phyloP scores from a whole-genome alignment of 2,329 filamentous ascomycete genomes.

The Hypoxylon sp. region DNA sequence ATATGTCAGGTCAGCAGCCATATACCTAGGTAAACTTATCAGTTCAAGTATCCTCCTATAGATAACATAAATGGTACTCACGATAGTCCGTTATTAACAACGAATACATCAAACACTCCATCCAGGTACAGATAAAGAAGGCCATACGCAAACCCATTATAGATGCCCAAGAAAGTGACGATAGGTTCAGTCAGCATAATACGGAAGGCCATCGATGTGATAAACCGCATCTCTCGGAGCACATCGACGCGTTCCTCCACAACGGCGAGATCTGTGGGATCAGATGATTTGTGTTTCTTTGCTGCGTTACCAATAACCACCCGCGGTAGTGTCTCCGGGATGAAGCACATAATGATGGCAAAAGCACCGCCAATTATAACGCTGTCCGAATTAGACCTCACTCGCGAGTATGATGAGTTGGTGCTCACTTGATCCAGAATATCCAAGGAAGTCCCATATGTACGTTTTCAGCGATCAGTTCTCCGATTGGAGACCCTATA shows the following conservation, averaged over 20 bases:
- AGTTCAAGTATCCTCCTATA: slow-evolving; percentile 3
- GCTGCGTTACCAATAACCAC: slow-evolving; percentile 57
- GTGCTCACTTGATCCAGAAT: slow-evolving; percentile 58
- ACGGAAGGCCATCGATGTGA: slow-evolving; percentile 60
- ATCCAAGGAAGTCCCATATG: slow-evolving; percentile 59
- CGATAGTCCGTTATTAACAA: slow-evolving; percentile 59
- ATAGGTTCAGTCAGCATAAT: slow-evolving; percentile 62
- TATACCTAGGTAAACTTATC: slow-evolving; percentile 49
- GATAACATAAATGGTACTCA: slow-evolving; percentile 40
- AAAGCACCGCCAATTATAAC: slow-evolving; percentile 59
- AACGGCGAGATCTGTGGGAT: slow-evolving; percentile 54
- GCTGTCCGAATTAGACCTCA: slow-evolving; percentile 38
- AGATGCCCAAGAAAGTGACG: slow-evolving; percentile 58
- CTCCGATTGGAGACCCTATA: slow-evolving; percentile 59
- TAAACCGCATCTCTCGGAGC: slow-evolving; percentile 58
- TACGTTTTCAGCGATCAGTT: slow-evolving; percentile 57
- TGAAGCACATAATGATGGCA: slow-evolving; percentile 55
- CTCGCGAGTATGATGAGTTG: not conserved
- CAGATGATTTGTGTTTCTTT: slow-evolving; percentile 52
- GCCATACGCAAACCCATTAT: slow-evolving; percentile 61
- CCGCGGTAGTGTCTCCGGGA: slow-evolving; percentile 60
- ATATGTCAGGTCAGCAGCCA: slow-evolving; percentile 59
- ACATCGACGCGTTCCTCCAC: slow-evolving; percentile 56
- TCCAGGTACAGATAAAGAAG: slow-evolving; percentile 61
- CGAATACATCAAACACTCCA: slow-evolving; percentile 61